Evolutionary conservation across 2,329 filamentous ascomycete genomes (phyloP), one percentile per base, ranked within the genome.

Genomic region (Aureobasidium subglaciale): DNA sequence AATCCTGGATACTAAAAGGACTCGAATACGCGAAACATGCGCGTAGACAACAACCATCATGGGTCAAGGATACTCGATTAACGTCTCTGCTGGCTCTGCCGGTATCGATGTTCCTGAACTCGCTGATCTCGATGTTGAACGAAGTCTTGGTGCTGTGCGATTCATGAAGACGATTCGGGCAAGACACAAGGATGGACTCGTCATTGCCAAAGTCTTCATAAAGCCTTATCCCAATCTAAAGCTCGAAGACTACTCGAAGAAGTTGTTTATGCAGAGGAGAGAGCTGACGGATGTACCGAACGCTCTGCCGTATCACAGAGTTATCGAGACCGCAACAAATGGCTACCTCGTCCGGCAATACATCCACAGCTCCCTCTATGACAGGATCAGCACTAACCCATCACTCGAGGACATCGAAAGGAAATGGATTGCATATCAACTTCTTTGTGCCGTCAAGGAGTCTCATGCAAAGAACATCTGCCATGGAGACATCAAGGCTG

Each of bases 401-500:
- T 99, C 99, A 64, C 77, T 97, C 9, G 95, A 99, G 71, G 89
- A 95, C 62, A 93, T 99, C 61, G 93, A 99, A 71, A 97, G 96
- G 79, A 96, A 95, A 75, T 99, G 93, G 93, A 81, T 99, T 49
- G 88, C 92, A 0, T 99, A 96, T 65, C 93, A 99, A 73, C 80
- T 99, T 2, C 80, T 99, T 10, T 96, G 90, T 70, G 91, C 89
- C 2, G 76, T 99, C 57, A 85, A 91, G 56, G 95, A 99, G 71
- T 96, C 90, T 64, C 93, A 99, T 70, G 79, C 87, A 25, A 81
- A 87, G 43, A 88, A 95, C 64, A 79, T 99, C 50, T 97, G 91
- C 68, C 93, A 99, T 68, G 95, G 93, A 57, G 95, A 99, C 67
- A 97, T 99, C 75, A 99, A 99, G 76, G 93, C 92, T 1, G 92